These are phyloP conservation scores for Quambalaria eucalypti DNA, from an alignment of 1,284 basidiomycete genomes.

Conservation along the genomic window DNA sequence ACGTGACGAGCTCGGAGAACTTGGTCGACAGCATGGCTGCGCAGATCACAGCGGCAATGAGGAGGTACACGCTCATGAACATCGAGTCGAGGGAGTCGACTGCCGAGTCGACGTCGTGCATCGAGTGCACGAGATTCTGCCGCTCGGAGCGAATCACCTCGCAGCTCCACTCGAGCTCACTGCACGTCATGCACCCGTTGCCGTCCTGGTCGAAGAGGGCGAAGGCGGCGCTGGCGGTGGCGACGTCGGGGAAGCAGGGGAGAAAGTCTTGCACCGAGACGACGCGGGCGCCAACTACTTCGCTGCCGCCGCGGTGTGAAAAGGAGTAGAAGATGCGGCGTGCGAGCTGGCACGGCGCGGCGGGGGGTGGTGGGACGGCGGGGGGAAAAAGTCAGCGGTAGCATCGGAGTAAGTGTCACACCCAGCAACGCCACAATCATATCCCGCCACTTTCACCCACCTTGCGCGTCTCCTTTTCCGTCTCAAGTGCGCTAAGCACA, in stretches of 20 bases:
- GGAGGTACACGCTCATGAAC: conserved; percentile 52
- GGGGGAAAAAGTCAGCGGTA: too few relatives aligned
- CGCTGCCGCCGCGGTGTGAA: conserved; percentile 52
- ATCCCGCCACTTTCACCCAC: background rate
- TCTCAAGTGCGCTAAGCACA: conserved; percentile 68
- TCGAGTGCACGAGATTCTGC: conserved; percentile 70
- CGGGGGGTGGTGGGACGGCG: too few relatives aligned
- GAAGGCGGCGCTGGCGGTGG: conserved; percentile 52
- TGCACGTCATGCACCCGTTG: conserved; percentile 68
- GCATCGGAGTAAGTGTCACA: background rate
- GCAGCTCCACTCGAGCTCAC: conserved; percentile 68
- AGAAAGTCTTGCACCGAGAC: conserved; percentile 60
- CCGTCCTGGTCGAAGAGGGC: conserved; percentile 72
- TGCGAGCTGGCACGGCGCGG: too few relatives aligned
- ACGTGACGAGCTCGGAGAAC: conserved; percentile 65
- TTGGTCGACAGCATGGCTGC: conserved; percentile 56
- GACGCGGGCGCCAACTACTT: background rate
- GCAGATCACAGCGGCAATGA: conserved; percentile 62
- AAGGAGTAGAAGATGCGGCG: conserved; percentile 81
- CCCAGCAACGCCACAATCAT: background rate
- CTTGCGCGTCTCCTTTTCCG: conserved; percentile 71
- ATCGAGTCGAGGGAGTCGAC: conserved; percentile 54
- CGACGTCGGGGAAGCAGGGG: conserved; percentile 57
- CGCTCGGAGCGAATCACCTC: conserved; percentile 75
- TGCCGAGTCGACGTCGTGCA: conserved; percentile 79